Percentiles rank a stretch among this genome's conserved stretches.
These are phyloP conservation scores for Aspergillus sp. DNA, from an alignment of 2,329 filamentous ascomycete species.

Conservation along the genomic window DNA sequence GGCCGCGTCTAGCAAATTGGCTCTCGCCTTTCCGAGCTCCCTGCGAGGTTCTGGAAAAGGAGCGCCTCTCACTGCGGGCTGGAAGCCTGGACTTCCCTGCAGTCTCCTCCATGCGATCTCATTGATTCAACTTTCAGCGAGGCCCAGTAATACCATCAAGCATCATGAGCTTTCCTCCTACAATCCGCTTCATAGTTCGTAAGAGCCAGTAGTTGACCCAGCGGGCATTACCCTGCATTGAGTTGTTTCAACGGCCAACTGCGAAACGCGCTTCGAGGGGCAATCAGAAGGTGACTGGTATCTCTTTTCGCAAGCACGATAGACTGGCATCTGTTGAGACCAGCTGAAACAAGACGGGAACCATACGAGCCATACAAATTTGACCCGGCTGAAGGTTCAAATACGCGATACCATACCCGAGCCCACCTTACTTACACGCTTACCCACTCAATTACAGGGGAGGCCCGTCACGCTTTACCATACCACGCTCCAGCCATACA, in stretches of 20 bases:
- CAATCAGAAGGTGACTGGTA: constrained; percentile 1
- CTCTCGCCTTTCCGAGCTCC: not conserved
- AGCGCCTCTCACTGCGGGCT: constrained; percentile 1
- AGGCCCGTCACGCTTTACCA: constrained; percentile 22
- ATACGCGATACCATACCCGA: not conserved
- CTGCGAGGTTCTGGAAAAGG: constrained; percentile 18
- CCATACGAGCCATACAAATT: not conserved
- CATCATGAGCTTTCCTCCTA: constrained; percentile 3
- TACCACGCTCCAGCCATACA: constrained; percentile 14
- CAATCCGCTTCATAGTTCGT: not conserved
- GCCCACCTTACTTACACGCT: not conserved
- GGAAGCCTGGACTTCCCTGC: not conserved
- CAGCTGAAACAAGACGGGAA: constrained; percentile 19
- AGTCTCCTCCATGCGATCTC: not conserved
- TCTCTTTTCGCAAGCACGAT: constrained; percentile 1
- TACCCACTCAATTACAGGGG: constrained; percentile 11
- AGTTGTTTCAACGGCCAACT: constrained; percentile 18
- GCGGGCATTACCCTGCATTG: constrained; percentile 5
- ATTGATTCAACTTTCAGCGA: constrained; percentile 12
- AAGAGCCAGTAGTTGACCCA: constrained; percentile 8
- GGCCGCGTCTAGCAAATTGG: constrained; percentile 17
- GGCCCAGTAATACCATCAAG: constrained; percentile 16
- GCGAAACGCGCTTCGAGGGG: constrained; percentile 13
- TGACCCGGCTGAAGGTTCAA: not conserved
- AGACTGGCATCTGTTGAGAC: constrained; percentile 7